Evolutionary conservation across 345 rosid genomes (phyloP).

Genomic region (Dimocarpus longan): DNA sequence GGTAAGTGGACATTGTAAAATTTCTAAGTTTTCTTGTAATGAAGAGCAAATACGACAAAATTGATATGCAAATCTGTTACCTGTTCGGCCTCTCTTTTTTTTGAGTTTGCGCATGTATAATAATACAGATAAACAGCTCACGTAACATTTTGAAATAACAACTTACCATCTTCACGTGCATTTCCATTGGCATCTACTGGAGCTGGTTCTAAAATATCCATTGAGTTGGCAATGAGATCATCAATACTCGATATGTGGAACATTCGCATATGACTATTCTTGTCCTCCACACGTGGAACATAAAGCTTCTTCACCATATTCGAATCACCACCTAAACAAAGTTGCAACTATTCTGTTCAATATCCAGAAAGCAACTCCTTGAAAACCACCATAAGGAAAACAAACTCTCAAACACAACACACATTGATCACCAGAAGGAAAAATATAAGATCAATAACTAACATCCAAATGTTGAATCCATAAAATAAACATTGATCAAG

Average conservation of each 20-base stretch:
- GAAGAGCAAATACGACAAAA: neutral
- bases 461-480: neutral
- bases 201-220: conserved; percentile 94
- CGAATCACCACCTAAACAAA: conserved; percentile 38
- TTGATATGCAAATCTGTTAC: neutral
- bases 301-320: conserved; percentile 62
- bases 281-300: conserved; percentile 96
- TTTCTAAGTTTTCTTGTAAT: neutral
- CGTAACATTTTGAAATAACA: neutral
- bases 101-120: neutral
- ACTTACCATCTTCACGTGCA: conserved; percentile 82
- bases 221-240: conserved; percentile 83
- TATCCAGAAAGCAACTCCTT: neutral
- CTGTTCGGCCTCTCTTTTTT: neutral
- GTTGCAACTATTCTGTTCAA: neutral
- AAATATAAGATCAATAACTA: neutral
- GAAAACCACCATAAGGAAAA: neutral
- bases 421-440: neutral
- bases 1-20: neutral
- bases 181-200: conserved; percentile 67
- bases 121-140: neutral
- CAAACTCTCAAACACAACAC: neutral
- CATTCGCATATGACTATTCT: conserved; percentile 89
- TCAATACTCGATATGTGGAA: conserved; percentile 67
- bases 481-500: neutral